phyloP scores from a whole-genome alignment of 257 asterid genomes.

The Solanum microdontum region DNA sequence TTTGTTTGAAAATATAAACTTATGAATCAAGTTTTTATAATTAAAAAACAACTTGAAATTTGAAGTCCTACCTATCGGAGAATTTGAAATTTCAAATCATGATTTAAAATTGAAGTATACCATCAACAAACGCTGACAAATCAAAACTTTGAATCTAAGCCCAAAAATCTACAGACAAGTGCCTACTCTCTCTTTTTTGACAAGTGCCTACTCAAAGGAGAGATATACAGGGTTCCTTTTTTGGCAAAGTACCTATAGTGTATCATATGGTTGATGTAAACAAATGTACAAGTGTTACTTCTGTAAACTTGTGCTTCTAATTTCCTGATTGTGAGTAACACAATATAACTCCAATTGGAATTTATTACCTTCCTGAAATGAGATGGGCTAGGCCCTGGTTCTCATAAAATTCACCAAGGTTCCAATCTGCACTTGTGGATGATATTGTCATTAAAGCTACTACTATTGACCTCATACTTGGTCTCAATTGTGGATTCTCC shows the following conservation, averaged over 20 bases:
- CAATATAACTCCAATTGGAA: background rate
- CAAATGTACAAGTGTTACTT: background rate
- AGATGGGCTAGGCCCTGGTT: constrained; percentile 60
- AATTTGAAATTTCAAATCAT: too few species aligned
- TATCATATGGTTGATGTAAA: background rate
- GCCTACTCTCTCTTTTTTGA: background rate
- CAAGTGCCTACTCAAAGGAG: background rate
- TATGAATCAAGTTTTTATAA: too few species aligned
- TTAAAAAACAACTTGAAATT: too few species aligned
- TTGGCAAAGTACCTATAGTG: background rate
- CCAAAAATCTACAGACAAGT: too few species aligned
- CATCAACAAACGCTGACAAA: too few species aligned
- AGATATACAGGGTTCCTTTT: background rate
- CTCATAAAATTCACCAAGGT: constrained; percentile 62
- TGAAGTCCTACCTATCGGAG: too few species aligned
- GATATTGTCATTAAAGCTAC: constrained; percentile 85
- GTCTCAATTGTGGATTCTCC: constrained; percentile 74
- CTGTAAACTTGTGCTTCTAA: background rate
- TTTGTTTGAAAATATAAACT: background rate
- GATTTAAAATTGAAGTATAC: background rate
- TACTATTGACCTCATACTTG: constrained; percentile 85
- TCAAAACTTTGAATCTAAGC: background rate
- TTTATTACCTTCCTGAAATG: constrained; percentile 49
- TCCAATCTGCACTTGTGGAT: constrained; percentile 80
- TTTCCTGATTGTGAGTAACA: background rate